Base-by-base conservation (phyloP, 2,329 filamentous ascomycete species). In the Paraconiothyrium brasiliense region DNA sequence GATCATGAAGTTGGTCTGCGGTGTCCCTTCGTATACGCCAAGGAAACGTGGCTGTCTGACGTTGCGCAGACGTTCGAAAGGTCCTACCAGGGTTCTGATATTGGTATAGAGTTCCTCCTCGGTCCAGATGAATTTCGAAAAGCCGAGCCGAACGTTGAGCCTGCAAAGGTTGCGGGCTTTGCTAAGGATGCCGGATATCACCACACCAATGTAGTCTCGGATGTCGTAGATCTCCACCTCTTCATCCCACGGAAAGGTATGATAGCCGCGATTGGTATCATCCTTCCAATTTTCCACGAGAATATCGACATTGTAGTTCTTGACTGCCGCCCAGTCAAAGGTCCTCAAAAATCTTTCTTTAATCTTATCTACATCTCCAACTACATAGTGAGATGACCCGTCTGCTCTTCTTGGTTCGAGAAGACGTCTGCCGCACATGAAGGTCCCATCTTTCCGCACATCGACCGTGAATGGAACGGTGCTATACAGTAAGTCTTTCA, bases 181-280 rank as follows among this genome's bases (percentile, higher is more conserved):
- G 39, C 67, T 64, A 3, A 78, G 67, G 22, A 77, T 71, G 7
- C 74, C 72, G 22, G 71, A 73, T 1, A 76, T 69, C 14, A 72
- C 70, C 10, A 75, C 73, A 14, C 67, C 64, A 4, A 76, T 64
- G 51, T 76, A 76, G 58, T 77, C 75, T 60, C 75, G 67, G 10
- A 77, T 71, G 54, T 78, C 75, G 58, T 78, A 78, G 34, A 78
- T 67, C 54, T 78, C 75, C 1, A 78, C 74, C 52, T 78, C 75
- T 57, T 76, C 73, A 34, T 76, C 71, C 74, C 73, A 78, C 1
- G 52, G 13, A 24, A 54, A 48, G 7, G 35, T 27, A 35, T 51
- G 46, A 8, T 35, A 43, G 48, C 34, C 22, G 11, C 37, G 16
- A 41, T 41, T 24, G 4, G 44, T 32, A 2, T 58, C 52, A 7